phyloP scores from a whole-genome alignment of 441 rosid genomes.

The Adansonia madagascariensis region DNA sequence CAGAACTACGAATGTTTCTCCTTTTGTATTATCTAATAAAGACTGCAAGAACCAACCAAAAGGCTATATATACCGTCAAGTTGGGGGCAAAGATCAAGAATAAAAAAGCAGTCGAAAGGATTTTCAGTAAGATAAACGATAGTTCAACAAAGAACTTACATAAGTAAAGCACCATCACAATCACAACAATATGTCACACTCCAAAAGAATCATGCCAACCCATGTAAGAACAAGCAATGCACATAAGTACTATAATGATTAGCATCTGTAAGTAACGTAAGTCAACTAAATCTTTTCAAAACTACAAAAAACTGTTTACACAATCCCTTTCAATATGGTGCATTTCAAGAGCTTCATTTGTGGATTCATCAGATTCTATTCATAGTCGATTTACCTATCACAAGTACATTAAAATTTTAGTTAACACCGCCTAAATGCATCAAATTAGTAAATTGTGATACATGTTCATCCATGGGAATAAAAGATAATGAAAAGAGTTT shows the following conservation, averaged over 20 bases:
- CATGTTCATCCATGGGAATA: not conserved
- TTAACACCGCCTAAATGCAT: constrained; percentile 16
- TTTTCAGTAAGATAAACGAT: not conserved
- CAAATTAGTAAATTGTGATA: not conserved
- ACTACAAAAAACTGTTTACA: constrained; percentile 90
- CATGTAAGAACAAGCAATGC: not conserved
- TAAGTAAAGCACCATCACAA: not conserved
- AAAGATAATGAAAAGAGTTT: constrained; percentile 9
- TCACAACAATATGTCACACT: no score
- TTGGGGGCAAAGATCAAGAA: not conserved
- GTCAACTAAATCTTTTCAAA: constrained; percentile 26
- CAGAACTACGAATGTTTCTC: constrained; percentile 75
- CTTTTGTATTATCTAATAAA: constrained; percentile 57
- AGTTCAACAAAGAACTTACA: not conserved
- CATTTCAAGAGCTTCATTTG: constrained; percentile 73
- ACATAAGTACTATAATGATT: not conserved
- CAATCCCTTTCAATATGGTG: constrained; percentile 92
- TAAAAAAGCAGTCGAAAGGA: not conserved
- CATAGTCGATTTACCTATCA: constrained; percentile 75
- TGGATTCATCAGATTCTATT: constrained; percentile 63
- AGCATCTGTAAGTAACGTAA: constrained; percentile 14
- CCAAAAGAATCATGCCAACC: constrained; percentile 1
- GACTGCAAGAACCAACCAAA: constrained; percentile 50
- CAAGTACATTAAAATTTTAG: constrained; percentile 26
- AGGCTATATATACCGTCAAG: not conserved